Base-by-base conservation (phyloP, 148 eudicot species). In the Amaranthus palmeri region DNA sequence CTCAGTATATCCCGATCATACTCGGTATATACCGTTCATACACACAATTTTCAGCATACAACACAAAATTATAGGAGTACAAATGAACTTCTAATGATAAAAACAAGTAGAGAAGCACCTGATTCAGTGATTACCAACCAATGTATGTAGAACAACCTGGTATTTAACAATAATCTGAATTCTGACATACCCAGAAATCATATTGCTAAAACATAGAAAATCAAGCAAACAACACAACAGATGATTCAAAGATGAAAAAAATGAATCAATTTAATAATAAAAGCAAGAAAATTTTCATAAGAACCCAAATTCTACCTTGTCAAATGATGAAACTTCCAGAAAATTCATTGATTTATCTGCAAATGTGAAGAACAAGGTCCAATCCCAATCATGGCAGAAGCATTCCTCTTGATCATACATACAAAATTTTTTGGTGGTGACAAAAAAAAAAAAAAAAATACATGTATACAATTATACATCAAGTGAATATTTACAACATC, bases 131-230 rank as follows among this genome's bases (percentile, higher is more conserved):
- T 25, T 25, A 25, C 36, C 36, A 25, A 25, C 36, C 36, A 25
- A 25, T 25, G 36, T 25, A 25, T 25, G 36, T 25, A 25, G 36
- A 25, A 25, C 36, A 25, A 25, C 36, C 36, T 25, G 36, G 36
- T 25, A 25, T 25, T 25, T 25, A 0, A 25, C 36, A 25, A 25
- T 25, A 25, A 25, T 25, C 36, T 25, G 36, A 25, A 25, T 25
- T 25, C 36, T 25, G 36, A 25, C 36, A 25, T 57, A 56, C 74
- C 72, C 74, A 57, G 55, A 66, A 66, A 68, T 41, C 53, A 74
- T 81, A 86, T 82, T 80, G 83, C 66, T 65, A 65, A 12, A 65
- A 63, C 43, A 74, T 17, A 67, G 49, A 62, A 64, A 10, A 54
- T 7, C 61, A 69, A 68, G 61, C 41, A 69, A 25, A 25, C 47